Percentiles rank a stretch among this genome's conserved stretches.
These are phyloP conservation scores for Lobosporangium transversale DNA, from an alignment of 192 early-diverging fungal species.

Conservation along the genomic window DNA sequence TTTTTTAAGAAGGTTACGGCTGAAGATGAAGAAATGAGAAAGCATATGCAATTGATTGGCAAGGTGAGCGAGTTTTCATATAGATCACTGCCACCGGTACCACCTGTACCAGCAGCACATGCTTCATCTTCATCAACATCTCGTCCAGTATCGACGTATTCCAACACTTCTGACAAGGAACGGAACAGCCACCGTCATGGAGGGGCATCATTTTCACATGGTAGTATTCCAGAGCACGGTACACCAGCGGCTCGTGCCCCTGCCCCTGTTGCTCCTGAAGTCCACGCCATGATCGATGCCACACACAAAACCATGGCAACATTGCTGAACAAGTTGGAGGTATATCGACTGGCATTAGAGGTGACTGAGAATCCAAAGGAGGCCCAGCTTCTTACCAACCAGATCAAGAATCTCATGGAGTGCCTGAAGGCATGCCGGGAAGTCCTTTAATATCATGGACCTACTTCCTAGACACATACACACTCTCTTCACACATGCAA, in stretches of 20 bases:
- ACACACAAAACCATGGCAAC: constrained; percentile 36
- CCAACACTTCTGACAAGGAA: constrained; percentile 29
- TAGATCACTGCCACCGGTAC: constrained; percentile 32
- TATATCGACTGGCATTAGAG: constrained; percentile 39
- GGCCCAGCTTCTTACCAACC: constrained; percentile 15
- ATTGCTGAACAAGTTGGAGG: constrained; percentile 23
- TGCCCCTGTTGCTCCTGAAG: constrained; percentile 18
- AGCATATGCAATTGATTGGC: constrained; percentile 38
- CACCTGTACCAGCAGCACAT: constrained; percentile 23
- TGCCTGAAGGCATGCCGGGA: constrained; percentile 44
- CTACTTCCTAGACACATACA: not conserved
- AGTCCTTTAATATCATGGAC: constrained; percentile 4
- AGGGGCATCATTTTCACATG: no score
- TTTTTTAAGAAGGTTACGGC: constrained; percentile 16
- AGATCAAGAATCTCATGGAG: constrained; percentile 45
- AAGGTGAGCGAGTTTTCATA: constrained; percentile 26
- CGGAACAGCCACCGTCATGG: constrained; percentile 9
- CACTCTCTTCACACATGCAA: not conserved
- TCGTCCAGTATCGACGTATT: constrained; percentile 33
- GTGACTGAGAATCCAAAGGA: constrained; percentile 37
- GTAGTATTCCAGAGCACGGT: no score
- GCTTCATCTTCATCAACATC: constrained; percentile 7
- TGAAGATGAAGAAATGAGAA: constrained; percentile 32
- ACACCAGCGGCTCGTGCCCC: not conserved
- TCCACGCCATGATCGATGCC: constrained; percentile 18